Base-by-base conservation (phyloP, 2,329 filamentous ascomycete genomes). In the Cladosporium sp. region DNA sequence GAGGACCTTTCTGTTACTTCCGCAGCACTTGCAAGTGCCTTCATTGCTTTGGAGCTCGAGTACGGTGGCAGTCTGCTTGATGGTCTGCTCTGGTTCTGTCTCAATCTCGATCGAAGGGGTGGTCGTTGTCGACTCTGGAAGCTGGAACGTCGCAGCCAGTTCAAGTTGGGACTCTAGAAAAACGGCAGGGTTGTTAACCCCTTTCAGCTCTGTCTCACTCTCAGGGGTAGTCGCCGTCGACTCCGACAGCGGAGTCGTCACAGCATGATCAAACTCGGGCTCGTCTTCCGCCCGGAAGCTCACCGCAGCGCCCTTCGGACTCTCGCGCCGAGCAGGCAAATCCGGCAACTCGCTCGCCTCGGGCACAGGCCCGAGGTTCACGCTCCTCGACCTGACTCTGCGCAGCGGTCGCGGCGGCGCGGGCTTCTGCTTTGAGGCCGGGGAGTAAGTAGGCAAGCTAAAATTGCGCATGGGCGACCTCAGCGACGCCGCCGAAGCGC, bases 271-370 rank as follows among this genome's bases (percentile, higher is more conserved):
- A 4, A 13, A 46, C n/a, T 46, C 39, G 3, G 8, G 0, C n/a
- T 21, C 39, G 1, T 23, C n/a, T 46, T 3, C n/a, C 39, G 5
- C 7, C n/a, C n/a, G n/a, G 13, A 4, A 11, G n/a, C 39, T 21
- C n/a, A 11, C 39, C 18, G 39, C 8, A 46, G 39, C 10, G n/a
- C 39, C 39, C 18, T 21, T 4, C 1, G 39, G 39, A 46, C 39
- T 46, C n/a, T 13, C n/a, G n/a, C 39, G 39, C 39, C 39, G 21
- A n/a, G 21, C 39, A 13, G 39, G 39, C 39, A 46, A n/a, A 11
- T 46, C 7, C n/a, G 51, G 51, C 26, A 54, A 32, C 26, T 60
- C 58, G 26, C 39, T 60, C 26, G 39, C 36, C 39, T 60, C 58
- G 1, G 58, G 39, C 13, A 32, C 25, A 6, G 39, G 13, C 1